These are phyloP conservation scores for Pilobolus umbonatus DNA, from an alignment of 192 early-diverging fungal genomes.

Conservation along the genomic window DNA sequence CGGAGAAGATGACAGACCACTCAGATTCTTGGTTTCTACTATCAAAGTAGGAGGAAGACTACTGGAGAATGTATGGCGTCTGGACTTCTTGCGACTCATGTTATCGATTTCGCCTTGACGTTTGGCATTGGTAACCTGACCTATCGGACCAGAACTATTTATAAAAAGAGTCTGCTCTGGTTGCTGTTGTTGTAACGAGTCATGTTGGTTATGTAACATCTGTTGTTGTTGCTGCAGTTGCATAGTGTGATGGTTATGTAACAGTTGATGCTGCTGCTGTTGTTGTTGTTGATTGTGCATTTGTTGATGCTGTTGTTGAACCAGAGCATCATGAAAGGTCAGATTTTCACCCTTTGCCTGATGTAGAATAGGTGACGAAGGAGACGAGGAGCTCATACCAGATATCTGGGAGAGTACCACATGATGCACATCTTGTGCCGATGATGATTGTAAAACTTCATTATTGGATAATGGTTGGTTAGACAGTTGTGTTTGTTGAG, in stretches of 20 bases:
- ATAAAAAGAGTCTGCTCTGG: background rate
- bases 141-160: background rate
- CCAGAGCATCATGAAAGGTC: slow-evolving; percentile 16
- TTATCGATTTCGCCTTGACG: background rate
- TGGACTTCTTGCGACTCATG: slow-evolving; percentile 6
- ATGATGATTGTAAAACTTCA: background rate
- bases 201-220: slow-evolving; percentile 1
- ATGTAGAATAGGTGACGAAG: slow-evolving; percentile 4
- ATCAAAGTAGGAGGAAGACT: slow-evolving; percentile 4
- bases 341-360: slow-evolving; percentile 16
- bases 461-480: background rate
- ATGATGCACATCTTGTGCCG: background rate
- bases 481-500: background rate
- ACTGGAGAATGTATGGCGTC: slow-evolving; percentile 21
- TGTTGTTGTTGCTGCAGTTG: slow-evolving; percentile 14
- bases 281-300: too few species aligned
- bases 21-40: slow-evolving; percentile 7
- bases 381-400: background rate
- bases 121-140: background rate
- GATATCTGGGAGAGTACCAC: slow-evolving; percentile 12
- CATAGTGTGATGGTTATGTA: slow-evolving; percentile 3
- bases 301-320: slow-evolving; percentile 14
- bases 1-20: background rate
- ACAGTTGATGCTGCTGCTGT: background rate
- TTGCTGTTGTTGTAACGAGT: background rate